phyloP scores from a whole-genome alignment of 352 stramenopile species.

The Pythium volutum region DNA sequence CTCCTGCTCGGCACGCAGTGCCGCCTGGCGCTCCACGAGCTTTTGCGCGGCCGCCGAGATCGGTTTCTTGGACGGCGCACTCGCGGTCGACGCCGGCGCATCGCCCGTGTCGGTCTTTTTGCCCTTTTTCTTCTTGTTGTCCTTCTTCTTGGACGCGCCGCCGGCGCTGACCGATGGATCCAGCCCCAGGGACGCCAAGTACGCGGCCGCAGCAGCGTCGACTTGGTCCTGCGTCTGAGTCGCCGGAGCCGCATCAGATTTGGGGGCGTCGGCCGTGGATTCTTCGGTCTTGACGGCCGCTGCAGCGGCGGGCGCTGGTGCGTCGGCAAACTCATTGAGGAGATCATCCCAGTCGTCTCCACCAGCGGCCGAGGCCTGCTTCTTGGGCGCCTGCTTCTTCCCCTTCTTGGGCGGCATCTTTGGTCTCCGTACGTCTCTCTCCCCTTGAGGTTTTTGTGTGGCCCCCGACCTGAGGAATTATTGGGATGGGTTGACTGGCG shows the following conservation, averaged over 20 bases:
- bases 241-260: conserved; percentile 8
- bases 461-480: background rate
- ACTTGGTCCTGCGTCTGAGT: conserved; percentile 32
- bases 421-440: background rate
- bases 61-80: conserved; percentile 53
- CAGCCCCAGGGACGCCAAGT: conserved; percentile 73
- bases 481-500: conserved; percentile 2
- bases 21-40: conserved; percentile 71
- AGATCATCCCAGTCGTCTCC: conserved; percentile 70
- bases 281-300: conserved; percentile 5
- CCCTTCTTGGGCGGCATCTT: conserved; percentile 81
- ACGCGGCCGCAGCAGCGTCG: conserved; percentile 68
- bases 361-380: conserved; percentile 31
- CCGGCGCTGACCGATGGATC: conserved; percentile 49
- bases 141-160: conserved; percentile 83
- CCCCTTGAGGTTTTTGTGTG: background rate
- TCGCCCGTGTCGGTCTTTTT: conserved; percentile 44
- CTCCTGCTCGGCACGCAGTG: conserved; percentile 72
- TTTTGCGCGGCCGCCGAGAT: conserved; percentile 67
- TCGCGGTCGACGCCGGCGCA: background rate
- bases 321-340: conserved; percentile 63
- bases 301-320: background rate
- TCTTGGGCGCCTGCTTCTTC: conserved; percentile 52
- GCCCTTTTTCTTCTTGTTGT: conserved; percentile 76
- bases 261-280: conserved; percentile 30